Percentiles rank a stretch among this genome's conserved stretches.
These are phyloP conservation scores for Spiraea crenata DNA, from an alignment of 331 rosid genomes.

Conservation along the genomic window DNA sequence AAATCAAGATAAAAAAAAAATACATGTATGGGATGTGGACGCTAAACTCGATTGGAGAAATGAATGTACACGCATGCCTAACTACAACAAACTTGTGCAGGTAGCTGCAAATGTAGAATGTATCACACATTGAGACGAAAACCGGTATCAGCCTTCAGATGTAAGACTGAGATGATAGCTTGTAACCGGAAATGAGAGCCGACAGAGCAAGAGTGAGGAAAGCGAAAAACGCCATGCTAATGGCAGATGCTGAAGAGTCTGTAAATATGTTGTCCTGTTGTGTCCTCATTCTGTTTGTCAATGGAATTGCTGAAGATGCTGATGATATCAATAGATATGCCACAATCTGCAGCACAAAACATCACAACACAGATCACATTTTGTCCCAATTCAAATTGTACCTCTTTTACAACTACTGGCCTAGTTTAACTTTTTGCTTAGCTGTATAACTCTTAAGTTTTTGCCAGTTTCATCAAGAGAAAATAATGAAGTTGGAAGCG, in stretches of 20 bases:
- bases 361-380: neutral
- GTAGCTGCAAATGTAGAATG: neutral
- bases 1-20: neutral
- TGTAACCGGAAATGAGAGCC: constrained; percentile 60
- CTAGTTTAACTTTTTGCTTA: neutral
- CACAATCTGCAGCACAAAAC: constrained; percentile 44
- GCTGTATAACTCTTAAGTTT: neutral
- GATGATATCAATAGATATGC: constrained; percentile 73
- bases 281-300: constrained; percentile 61
- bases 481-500: neutral
- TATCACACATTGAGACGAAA: neutral
- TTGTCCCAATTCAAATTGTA: neutral
- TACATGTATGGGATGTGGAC: neutral
- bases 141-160: constrained; percentile 29
- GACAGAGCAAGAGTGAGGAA: constrained; percentile 57
- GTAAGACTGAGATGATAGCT: constrained; percentile 54
- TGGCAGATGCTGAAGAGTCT: constrained; percentile 64
- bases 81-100: neutral
- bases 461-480: neutral
- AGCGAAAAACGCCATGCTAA: constrained; percentile 66
- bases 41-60: neutral
- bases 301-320: constrained; percentile 68
- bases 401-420: too few species aligned
- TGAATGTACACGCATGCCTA: neutral
- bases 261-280: constrained; percentile 63